These are phyloP conservation scores for Monosporascus ibericus DNA, from an alignment of 2,329 filamentous ascomycete genomes.

Conservation along the genomic window DNA sequence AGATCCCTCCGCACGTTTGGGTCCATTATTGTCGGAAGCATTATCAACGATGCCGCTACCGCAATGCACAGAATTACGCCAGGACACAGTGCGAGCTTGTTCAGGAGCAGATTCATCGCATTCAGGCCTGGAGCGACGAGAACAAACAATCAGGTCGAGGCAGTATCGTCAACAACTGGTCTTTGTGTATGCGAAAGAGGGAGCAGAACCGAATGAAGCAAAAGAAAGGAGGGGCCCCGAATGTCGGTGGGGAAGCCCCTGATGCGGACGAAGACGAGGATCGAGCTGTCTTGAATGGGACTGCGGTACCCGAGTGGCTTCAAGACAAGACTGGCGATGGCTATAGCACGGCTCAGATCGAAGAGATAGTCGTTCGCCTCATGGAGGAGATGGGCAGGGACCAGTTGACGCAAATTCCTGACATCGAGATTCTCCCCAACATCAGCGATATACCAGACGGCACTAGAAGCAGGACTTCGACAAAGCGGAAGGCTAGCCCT, in stretches of 20 bases:
- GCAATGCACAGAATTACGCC: conserved; percentile 56
- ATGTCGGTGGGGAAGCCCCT: too few relatives aligned
- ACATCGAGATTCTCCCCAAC: conserved; percentile 54
- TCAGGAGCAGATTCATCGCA: conserved; percentile 52
- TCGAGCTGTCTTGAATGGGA: conserved; percentile 27
- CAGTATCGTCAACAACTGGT: conserved; percentile 52
- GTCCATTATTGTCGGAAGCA: conserved; percentile 75
- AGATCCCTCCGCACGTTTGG: conserved; percentile 65
- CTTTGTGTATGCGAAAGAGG: conserved; percentile 57
- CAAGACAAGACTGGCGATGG: conserved; percentile 37
- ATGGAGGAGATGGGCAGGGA: conserved; percentile 37
- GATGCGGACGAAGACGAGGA: conserved; percentile 29
- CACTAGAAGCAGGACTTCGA: conserved; percentile 18
- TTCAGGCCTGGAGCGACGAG: conserved; percentile 56
- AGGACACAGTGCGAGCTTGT: conserved; percentile 59
- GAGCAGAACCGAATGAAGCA: conserved; percentile 52
- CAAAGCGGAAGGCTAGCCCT: conserved; percentile 19
- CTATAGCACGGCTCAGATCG: conserved; percentile 42
- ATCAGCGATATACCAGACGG: conserved; percentile 34
- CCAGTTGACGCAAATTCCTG: conserved; percentile 42
- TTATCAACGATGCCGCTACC: conserved; percentile 70
- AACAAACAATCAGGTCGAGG: conserved; percentile 33
- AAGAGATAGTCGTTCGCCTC: conserved; percentile 40
- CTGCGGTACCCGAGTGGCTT: conserved; percentile 44
- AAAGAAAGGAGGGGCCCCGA: conserved; percentile 9